These are phyloP conservation scores for Russula sp. DNA, from an alignment of 768 basidiomycete species.

Conservation along the genomic window DNA sequence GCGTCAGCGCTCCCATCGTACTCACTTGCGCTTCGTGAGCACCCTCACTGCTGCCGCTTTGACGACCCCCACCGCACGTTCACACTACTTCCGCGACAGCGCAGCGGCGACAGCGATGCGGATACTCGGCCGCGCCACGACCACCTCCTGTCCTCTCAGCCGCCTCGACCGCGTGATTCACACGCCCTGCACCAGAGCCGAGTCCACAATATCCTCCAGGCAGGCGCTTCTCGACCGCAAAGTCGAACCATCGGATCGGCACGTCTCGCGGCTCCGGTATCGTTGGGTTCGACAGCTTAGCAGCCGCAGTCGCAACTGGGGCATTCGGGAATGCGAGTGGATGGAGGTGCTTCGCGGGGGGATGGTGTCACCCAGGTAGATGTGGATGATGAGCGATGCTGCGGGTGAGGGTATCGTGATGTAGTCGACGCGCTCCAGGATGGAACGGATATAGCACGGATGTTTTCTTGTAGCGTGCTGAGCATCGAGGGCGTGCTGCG, in stretches of 20 bases:
- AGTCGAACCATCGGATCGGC: too few relatives aligned
- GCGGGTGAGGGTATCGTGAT: slow-evolving; percentile 83
- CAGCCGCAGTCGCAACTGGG: too few relatives aligned
- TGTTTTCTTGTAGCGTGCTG: slow-evolving; percentile 72
- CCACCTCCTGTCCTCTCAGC: slow-evolving; percentile 74
- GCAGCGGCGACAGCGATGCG: slow-evolving; percentile 75
- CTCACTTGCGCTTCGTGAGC: too few relatives aligned
- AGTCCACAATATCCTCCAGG: slow-evolving; percentile 93
- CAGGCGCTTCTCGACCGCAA: too few relatives aligned
- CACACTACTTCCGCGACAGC: slow-evolving; percentile 82
- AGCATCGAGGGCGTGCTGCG: slow-evolving; percentile 70
- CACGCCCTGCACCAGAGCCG: slow-evolving; percentile 72
- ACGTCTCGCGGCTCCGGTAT: slow-evolving; percentile 42
- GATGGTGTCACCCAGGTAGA: slow-evolving; percentile 45
- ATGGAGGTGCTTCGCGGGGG: slow-evolving; percentile 25
- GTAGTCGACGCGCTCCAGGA: slow-evolving; percentile 76
- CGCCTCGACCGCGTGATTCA: slow-evolving; percentile 80
- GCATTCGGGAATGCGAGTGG: slow-evolving; percentile 15
- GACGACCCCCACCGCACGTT: slow-evolving; percentile 75
- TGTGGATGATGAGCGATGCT: slow-evolving; percentile 83
- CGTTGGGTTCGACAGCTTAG: slow-evolving; percentile 45
- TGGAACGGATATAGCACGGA: slow-evolving; percentile 61
- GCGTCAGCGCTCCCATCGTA: too few relatives aligned
- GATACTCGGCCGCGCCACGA: slow-evolving; percentile 77
- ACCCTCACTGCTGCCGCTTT: slow-evolving; percentile 72